These are phyloP conservation scores for Bjerkandera adusta DNA, from an alignment of 1,284 basidiomycete genomes.

Conservation along the genomic window DNA sequence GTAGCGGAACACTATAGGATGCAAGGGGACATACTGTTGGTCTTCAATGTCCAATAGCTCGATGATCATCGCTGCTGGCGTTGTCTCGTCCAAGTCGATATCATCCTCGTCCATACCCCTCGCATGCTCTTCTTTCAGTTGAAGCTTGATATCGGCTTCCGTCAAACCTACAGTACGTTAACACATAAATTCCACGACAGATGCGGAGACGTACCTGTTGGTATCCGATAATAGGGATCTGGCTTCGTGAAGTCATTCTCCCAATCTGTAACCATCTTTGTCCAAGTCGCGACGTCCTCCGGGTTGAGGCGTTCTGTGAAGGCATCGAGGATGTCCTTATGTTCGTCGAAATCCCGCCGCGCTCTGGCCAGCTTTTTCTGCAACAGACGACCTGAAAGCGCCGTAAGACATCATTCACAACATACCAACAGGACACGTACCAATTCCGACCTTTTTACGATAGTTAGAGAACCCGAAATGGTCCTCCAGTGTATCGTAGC, in stretches of 20 bases:
- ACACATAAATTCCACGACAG: background rate
- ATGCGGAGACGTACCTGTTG: no score
- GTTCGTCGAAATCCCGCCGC: no score
- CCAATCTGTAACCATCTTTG: background rate
- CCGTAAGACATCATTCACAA: no score
- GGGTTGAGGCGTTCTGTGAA: background rate
- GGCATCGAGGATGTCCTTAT: background rate
- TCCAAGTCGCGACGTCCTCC: background rate
- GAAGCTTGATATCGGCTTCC: background rate
- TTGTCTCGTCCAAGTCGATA: background rate
- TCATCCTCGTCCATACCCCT: no score
- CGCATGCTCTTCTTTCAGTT: background rate
- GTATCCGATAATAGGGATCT: background rate
- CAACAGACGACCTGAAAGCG: no score
- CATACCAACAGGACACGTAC: slow-evolving; percentile 4
- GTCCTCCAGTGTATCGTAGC: slow-evolving; percentile 15
- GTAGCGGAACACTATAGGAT: slow-evolving; percentile 18
- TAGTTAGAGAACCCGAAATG: slow-evolving; percentile 16
- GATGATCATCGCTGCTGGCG: background rate
- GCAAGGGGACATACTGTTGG: background rate
- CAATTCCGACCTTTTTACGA: slow-evolving; percentile 7
- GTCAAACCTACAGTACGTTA: background rate
- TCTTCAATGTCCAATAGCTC: background rate
- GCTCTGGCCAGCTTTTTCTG: no score
- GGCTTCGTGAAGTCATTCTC: background rate